Evolutionary conservation across 768 basidiomycete species (phyloP).

Genomic region (Suillus tomentosus): DNA sequence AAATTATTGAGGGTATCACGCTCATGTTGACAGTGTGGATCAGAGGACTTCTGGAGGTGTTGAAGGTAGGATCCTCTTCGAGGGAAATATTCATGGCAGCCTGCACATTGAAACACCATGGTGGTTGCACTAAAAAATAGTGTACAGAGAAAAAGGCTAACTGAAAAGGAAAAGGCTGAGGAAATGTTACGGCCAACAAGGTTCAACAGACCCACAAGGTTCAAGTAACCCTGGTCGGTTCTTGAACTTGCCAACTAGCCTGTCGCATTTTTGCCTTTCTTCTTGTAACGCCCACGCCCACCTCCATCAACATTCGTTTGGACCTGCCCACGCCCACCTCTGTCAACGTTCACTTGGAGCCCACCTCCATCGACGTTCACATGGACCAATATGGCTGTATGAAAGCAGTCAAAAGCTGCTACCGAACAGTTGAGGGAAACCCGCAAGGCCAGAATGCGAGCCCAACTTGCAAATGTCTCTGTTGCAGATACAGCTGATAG

Average conservation of each 20-base stretch:
- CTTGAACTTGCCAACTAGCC: slow-evolving; percentile 1
- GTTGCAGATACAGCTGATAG: neutral
- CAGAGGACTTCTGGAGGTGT: neutral
- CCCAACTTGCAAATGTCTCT: neutral
- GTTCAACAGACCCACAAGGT: slow-evolving; percentile 2
- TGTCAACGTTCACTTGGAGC: neutral
- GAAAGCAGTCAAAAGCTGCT: neutral
- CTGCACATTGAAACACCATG: neutral
- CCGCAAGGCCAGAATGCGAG: neutral
- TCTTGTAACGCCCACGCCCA: neutral
- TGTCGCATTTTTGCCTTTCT: neutral
- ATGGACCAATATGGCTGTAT: neutral
- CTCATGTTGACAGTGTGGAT: neutral
- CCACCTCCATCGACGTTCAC: neutral
- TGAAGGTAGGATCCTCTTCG: neutral
- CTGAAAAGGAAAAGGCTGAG: slow-evolving; percentile 2
- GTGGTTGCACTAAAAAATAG: neutral
- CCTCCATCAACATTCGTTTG: neutral
- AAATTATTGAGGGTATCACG: neutral
- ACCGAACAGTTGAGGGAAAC: neutral
- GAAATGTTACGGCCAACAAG: neutral
- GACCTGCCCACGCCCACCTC: neutral
- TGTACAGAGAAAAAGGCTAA: neutral
- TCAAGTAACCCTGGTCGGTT: neutral
- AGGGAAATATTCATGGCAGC: slow-evolving; percentile 2